Evolutionary conservation across 75 land plant genomes (phyloP).

Genomic region (Picea glauca): DNA sequence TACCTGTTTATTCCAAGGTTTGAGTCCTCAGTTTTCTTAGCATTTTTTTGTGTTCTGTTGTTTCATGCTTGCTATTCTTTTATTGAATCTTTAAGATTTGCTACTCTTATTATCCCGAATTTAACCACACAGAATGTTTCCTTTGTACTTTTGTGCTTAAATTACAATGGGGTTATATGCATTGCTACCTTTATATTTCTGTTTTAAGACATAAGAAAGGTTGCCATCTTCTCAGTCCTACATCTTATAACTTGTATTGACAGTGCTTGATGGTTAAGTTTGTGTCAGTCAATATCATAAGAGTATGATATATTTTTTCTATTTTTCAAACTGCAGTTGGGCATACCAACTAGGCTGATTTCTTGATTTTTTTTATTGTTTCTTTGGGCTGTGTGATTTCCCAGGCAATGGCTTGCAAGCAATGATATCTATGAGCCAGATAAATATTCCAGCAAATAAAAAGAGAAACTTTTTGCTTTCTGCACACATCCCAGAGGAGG

Average conservation of each 20-base stretch:
- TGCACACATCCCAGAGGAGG: constrained; percentile 49
- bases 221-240: not conserved
- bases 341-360: not conserved
- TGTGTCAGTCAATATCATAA: not conserved
- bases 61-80: not conserved
- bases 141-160: not conserved
- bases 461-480: constrained; percentile 61
- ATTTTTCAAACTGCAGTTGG: not conserved
- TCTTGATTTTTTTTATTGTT: not conserved
- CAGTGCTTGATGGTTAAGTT: not conserved
- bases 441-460: constrained; percentile 76
- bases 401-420: constrained; percentile 52
- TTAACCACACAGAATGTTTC: not conserved
- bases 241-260: not conserved
- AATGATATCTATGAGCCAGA: constrained; percentile 79
- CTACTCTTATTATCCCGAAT: no score
- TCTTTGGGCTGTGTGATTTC: constrained; percentile 4
- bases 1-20: not conserved
- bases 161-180: constrained; percentile 6
- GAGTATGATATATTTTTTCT: not conserved
- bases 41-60: not conserved
- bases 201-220: not conserved
- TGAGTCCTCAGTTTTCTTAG: not conserved
- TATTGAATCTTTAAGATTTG: not conserved
- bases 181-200: not conserved